A percentile compares a stretch with the other conserved stretches of the same genome.
Conservation (phyloP, 345 rosid species). For the Psidium friedrichsthalianum region DNA sequence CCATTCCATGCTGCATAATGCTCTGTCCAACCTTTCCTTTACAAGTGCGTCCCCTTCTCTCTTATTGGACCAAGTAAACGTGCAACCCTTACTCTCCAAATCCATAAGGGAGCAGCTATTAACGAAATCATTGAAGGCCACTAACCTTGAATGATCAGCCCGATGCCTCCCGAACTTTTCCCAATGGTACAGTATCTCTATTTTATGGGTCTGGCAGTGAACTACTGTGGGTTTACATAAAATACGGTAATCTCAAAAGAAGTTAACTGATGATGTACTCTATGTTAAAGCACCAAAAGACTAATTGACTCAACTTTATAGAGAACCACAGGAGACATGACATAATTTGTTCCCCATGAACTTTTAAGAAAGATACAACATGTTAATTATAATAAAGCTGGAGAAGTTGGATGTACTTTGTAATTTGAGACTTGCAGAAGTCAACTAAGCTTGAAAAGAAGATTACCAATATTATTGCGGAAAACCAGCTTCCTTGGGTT, state of each 20-base stretch:
- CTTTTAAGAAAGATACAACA: neutral
- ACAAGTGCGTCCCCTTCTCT: too few species aligned
- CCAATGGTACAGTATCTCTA: too few species aligned
- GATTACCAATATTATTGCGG: neutral
- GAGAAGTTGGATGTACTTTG: neutral
- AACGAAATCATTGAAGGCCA: too few species aligned
- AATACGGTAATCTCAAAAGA: neutral
- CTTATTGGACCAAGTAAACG: too few species aligned
- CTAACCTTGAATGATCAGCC: too few species aligned
- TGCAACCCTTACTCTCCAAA: too few species aligned
- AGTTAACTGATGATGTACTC: neutral
- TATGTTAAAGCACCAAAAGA: neutral
- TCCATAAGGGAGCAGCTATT: too few species aligned
- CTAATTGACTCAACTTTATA: neutral
- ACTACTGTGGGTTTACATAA: neutral
- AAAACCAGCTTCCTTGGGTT: too few species aligned
- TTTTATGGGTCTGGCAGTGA: neutral
- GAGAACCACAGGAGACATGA: neutral
- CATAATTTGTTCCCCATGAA: neutral
- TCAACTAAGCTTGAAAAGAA: neutral
- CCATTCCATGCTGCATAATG: too few species aligned
- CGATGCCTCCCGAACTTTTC: too few species aligned
- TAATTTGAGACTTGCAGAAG: neutral
- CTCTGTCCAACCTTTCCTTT: too few species aligned
- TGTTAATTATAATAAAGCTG: neutral